Conservation (phyloP, 805 yeast species). For the Lipomyces chichibuensis region DNA sequence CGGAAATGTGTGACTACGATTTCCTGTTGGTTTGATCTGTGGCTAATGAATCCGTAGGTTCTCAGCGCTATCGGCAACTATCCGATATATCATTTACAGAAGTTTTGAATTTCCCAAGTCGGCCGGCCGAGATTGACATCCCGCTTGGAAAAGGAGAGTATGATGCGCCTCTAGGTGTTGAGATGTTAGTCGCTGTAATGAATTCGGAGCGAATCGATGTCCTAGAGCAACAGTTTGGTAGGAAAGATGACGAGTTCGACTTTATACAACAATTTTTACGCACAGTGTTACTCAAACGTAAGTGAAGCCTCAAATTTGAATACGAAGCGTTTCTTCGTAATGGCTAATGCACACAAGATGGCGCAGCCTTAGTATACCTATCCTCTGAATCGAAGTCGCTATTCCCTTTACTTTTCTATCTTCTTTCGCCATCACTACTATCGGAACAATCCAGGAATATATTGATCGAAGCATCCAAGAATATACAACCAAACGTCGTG, state of each 20-base stretch:
- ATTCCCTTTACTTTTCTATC: slow-evolving; percentile 25
- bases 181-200: slow-evolving; percentile 37
- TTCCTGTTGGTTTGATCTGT: neutral
- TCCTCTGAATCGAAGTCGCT: slow-evolving; percentile 20
- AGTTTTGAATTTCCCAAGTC: slow-evolving; percentile 14
- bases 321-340: neutral
- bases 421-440: slow-evolving; percentile 20
- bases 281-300: slow-evolving; percentile 37
- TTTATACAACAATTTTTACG: slow-evolving; percentile 42
- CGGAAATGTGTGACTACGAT: slow-evolving; percentile 10
- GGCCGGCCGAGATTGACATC: slow-evolving; percentile 29
- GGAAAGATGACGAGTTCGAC: slow-evolving; percentile 40
- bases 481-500: slow-evolving; percentile 35
- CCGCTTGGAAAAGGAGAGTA: slow-evolving; percentile 42
- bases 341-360: slow-evolving; percentile 5
- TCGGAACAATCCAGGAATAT: slow-evolving; percentile 7
- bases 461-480: slow-evolving; percentile 16
- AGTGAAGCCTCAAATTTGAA: neutral
- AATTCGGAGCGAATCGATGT: slow-evolving; percentile 35
- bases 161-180: slow-evolving; percentile 40
- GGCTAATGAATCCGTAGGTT: slow-evolving; percentile 31
- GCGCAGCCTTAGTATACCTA: slow-evolving; percentile 29
- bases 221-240: slow-evolving; percentile 33
- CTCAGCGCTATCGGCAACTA: slow-evolving; percentile 31
- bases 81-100: slow-evolving; percentile 23